phyloP scores from a whole-genome alignment of 306 rosid genomes.

The Trichosanthes cucumerina region DNA sequence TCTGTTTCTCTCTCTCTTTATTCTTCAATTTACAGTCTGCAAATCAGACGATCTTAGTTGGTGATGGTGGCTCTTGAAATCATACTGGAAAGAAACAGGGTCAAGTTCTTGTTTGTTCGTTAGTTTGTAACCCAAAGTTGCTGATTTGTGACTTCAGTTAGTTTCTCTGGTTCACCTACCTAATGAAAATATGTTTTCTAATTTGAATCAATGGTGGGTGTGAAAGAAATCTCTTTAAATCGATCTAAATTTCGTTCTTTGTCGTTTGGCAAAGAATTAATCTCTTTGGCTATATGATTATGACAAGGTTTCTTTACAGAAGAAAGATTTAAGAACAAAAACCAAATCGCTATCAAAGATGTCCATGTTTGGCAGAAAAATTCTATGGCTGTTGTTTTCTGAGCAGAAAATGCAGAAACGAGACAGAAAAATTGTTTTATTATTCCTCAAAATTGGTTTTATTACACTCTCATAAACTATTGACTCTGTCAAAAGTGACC shows the following conservation, averaged over 20 bases:
- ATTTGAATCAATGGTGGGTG: neutral
- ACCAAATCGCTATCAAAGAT: neutral
- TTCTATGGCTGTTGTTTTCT: neutral
- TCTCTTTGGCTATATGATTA: neutral
- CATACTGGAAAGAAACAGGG: neutral
- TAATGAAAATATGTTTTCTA: neutral
- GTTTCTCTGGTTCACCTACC: neutral
- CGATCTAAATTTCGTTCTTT: neutral
- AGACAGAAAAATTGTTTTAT: neutral
- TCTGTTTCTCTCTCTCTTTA: neutral
- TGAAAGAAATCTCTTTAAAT: neutral
- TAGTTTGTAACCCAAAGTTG: neutral
- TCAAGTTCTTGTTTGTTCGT: neutral
- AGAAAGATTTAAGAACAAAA: neutral
- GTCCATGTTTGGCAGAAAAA: neutral
- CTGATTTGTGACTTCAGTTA: neutral
- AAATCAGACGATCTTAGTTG: neutral
- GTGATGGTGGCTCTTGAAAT: neutral
- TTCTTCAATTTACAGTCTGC: neutral
- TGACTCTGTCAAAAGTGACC: neutral
- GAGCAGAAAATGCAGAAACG: neutral
- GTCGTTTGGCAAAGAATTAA: neutral
- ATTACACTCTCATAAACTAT: constrained; percentile 4
- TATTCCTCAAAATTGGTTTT: neutral
- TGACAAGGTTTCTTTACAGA: neutral